Evolutionary conservation across 1,284 basidiomycete species (phyloP).

Genomic region (Melampsora medusae): DNA sequence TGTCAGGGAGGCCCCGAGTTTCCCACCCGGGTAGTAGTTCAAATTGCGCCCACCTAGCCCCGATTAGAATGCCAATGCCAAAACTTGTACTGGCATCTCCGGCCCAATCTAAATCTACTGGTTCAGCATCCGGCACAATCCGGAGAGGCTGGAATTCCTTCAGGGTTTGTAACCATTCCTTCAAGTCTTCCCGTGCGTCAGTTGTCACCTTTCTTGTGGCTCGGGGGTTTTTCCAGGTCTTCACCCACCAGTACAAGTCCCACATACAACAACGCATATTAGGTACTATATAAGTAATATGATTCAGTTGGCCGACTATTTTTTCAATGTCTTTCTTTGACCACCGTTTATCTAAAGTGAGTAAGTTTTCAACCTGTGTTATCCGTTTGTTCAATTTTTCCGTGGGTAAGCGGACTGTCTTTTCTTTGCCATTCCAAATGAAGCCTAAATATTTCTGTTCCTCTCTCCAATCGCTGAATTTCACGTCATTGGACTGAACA

Average conservation of each 20-base stretch:
- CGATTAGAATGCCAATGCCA: neutral
- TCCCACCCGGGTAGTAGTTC: neutral
- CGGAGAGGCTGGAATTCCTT: neutral
- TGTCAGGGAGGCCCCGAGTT: neutral
- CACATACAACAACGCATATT: conserved; percentile 10
- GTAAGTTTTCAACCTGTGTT: neutral
- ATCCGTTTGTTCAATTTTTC: neutral
- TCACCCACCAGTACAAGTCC: neutral
- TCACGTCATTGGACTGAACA: neutral
- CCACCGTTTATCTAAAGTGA: neutral
- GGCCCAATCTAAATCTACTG: neutral
- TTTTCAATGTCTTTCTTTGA: neutral
- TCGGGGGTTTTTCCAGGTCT: too few species aligned
- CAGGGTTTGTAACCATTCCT: neutral
- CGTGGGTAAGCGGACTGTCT: neutral
- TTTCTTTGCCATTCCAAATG: neutral
- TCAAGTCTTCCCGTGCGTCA: neutral
- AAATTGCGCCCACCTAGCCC: neutral
- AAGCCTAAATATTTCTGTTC: conserved; percentile 18
- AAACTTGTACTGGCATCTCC: conserved; percentile 5
- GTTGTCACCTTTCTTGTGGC: neutral
- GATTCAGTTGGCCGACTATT: too few species aligned
- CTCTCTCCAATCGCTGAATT: neutral
- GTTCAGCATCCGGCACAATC: neutral
- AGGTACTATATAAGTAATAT: too few species aligned